Percentiles rank a stretch among this genome's conserved stretches.
These are phyloP conservation scores for Crucibulum laeve DNA, from an alignment of 768 basidiomycete genomes.

Conservation along the genomic window DNA sequence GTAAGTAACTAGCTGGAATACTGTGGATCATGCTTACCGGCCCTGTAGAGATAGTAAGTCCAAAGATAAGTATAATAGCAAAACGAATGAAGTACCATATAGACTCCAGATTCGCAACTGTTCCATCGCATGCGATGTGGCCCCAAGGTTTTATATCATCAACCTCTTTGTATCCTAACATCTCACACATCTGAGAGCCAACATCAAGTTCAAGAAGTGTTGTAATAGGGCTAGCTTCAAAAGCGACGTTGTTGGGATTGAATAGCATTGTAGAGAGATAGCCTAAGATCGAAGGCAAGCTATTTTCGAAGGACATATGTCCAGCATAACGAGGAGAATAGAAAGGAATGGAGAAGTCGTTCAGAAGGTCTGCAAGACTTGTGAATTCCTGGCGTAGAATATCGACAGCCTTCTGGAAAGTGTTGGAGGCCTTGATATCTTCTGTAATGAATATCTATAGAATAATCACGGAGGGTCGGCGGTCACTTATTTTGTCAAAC, in stretches of 20 bases:
- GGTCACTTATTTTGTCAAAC: constrained; percentile 11
- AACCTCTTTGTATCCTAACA: constrained; percentile 29
- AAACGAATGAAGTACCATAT: constrained; percentile 27
- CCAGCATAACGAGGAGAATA: constrained; percentile 34
- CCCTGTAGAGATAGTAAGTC: constrained; percentile 2
- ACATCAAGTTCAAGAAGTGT: constrained; percentile 32
- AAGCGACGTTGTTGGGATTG: constrained; percentile 43
- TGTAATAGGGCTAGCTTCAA: constrained; percentile 35
- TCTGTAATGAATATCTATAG: not conserved
- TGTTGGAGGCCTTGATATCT: constrained; percentile 8
- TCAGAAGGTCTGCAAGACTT: constrained; percentile 15
- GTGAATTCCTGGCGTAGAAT: not conserved
- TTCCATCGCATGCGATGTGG: constrained; percentile 38
- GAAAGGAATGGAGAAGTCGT: constrained; percentile 29
- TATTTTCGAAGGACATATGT: constrained; percentile 33
- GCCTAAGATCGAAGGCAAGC: constrained; percentile 24
- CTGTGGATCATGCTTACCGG: constrained; percentile 2
- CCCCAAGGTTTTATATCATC: constrained; percentile 29
- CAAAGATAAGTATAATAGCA: not conserved
- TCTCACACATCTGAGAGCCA: constrained; percentile 32
- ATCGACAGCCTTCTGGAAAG: constrained; percentile 13
- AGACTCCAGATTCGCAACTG: constrained; percentile 43
- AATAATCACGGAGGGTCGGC: no score
- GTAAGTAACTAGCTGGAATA: no score
- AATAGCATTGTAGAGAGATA: constrained; percentile 21